Conservation (phyloP, 352 stramenopile genomes). For the Hyaloperonospora brassicae region DNA sequence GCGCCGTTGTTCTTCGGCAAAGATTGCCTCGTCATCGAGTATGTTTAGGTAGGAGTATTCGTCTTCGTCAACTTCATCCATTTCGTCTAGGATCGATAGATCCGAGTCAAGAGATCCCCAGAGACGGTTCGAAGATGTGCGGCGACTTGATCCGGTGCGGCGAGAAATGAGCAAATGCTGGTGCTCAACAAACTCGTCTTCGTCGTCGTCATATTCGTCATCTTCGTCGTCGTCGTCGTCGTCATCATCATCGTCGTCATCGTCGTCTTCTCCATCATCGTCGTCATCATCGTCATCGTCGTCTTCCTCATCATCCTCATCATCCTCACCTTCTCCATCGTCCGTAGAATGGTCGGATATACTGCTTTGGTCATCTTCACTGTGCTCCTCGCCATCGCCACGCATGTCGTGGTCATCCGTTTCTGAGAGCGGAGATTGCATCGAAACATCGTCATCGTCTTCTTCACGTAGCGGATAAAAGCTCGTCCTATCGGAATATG, state of each 20-base stretch:
- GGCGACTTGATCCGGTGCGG: slow-evolving; percentile 27
- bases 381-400: slow-evolving; percentile 36
- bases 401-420: slow-evolving; percentile 53
- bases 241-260: slow-evolving; percentile 54
- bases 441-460: slow-evolving; percentile 53
- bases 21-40: slow-evolving; percentile 56
- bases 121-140: slow-evolving; percentile 33
- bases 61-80: slow-evolving; percentile 78
- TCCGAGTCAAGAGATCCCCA: slow-evolving; percentile 72
- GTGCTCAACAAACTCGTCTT: slow-evolving; percentile 56
- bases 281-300: slow-evolving; percentile 52
- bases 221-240: slow-evolving; percentile 61
- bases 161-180: slow-evolving; percentile 47
- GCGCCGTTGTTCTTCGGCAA: slow-evolving; percentile 48
- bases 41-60: slow-evolving; percentile 78
- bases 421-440: slow-evolving; percentile 45
- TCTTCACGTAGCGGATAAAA: slow-evolving; percentile 26
- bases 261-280: slow-evolving; percentile 55
- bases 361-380: slow-evolving; percentile 57
- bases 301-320: slow-evolving; percentile 42
- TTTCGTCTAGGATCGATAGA: slow-evolving; percentile 55
- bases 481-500: slow-evolving; percentile 3
- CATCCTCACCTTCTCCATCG: slow-evolving; percentile 36
- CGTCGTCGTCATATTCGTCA: slow-evolving; percentile 44
- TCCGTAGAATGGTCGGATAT: slow-evolving; percentile 44